phyloP scores from a whole-genome alignment of 768 basidiomycete species.

The Mycena olivaceomarginata region DNA sequence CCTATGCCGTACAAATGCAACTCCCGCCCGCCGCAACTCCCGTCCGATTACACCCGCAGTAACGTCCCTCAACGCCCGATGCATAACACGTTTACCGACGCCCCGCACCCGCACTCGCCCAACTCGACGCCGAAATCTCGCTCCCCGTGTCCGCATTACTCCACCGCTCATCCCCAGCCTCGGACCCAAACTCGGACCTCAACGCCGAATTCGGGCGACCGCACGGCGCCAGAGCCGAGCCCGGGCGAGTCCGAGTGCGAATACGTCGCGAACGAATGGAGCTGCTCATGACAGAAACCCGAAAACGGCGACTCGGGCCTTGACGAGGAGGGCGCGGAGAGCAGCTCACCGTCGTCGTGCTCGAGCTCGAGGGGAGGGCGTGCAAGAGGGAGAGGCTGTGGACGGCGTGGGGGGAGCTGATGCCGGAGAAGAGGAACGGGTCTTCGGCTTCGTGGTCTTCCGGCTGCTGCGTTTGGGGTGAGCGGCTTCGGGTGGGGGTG shows the following conservation, averaged over 20 bases:
- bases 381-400: slow-evolving; percentile 66
- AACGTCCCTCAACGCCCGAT: too few species aligned
- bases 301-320: slow-evolving; percentile 65
- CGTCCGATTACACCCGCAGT: too few species aligned
- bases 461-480: neutral
- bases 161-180: neutral
- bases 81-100: too few species aligned
- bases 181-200: neutral
- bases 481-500: slow-evolving; percentile 4
- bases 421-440: slow-evolving; percentile 34
- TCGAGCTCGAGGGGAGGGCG: slow-evolving; percentile 63
- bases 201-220: neutral
- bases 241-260: neutral
- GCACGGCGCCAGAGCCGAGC: too few species aligned
- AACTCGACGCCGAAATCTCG: neutral
- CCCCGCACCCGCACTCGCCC: too few species aligned
- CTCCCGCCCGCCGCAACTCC: too few species aligned
- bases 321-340: slow-evolving; percentile 65
- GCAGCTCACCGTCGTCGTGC: slow-evolving; percentile 55
- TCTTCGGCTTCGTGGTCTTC: slow-evolving; percentile 25
- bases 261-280: slow-evolving; percentile 22
- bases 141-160: neutral
- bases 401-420: slow-evolving; percentile 46
- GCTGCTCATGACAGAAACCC: slow-evolving; percentile 42
- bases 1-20: too few species aligned